Evolutionary conservation across 1,284 basidiomycete genomes (phyloP).

Genomic region (Golubevia pallescens): DNA sequence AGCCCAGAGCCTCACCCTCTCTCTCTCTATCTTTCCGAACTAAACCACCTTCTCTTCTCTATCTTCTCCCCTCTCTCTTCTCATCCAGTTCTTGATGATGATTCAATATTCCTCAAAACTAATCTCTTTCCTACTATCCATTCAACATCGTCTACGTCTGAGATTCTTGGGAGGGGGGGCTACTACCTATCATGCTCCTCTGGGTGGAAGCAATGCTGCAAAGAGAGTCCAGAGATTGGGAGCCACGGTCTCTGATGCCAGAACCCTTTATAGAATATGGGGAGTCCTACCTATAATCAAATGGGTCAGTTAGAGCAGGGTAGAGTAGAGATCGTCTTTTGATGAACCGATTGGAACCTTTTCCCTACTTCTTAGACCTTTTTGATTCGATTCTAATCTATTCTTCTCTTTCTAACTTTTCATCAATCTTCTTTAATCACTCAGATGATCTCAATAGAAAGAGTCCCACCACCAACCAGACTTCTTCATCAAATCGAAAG

Average conservation of each 20-base stretch:
- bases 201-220: conserved; percentile 25
- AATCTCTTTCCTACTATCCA: conserved; percentile 45
- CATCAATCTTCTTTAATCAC: neutral
- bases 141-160: conserved; percentile 42
- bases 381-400: neutral
- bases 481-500: conserved; percentile 58
- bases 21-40: neutral
- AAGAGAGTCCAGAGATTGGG: conserved; percentile 32
- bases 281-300: conserved; percentile 60
- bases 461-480: conserved; percentile 44
- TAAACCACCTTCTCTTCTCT: neutral
- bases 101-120: conserved; percentile 56
- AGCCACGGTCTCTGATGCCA: conserved; percentile 46
- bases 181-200: conserved; percentile 23
- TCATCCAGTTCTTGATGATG: conserved; percentile 43
- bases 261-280: conserved; percentile 58
- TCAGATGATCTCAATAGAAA: conserved; percentile 50
- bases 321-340: too few relatives aligned
- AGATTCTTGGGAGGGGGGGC: conserved; percentile 24
- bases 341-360: too few relatives aligned
- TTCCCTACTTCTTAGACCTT: neutral
- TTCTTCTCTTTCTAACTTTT: neutral
- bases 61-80: neutral
- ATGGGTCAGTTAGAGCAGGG: conserved; percentile 47
- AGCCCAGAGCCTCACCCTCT: neutral